Evolutionary conservation across 2,329 filamentous ascomycete genomes (phyloP).

Genomic region (Fusarium euwallaceae): DNA sequence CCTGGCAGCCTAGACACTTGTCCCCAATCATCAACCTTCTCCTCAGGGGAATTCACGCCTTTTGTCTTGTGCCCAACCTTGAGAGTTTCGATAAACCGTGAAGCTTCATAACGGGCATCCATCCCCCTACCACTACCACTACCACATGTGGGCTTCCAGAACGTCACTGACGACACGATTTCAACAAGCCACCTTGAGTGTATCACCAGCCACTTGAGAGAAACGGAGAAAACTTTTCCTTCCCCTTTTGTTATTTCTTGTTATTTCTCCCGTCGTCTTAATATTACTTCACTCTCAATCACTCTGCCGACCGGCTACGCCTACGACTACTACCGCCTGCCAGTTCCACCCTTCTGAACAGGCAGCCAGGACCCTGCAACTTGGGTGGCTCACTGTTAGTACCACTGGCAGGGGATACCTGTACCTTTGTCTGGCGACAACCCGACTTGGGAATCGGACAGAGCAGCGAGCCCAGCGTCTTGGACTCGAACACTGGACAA

Average conservation of each 20-base stretch:
- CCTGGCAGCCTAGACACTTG: neutral
- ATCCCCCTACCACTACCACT: neutral
- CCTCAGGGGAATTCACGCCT: neutral
- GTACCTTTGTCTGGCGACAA: conserved; percentile 11
- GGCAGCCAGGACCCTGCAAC: conserved; percentile 27
- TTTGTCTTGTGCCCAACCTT: neutral
- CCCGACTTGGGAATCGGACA: neutral
- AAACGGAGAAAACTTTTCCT: neutral
- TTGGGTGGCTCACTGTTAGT: conserved; percentile 11
- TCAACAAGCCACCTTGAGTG: conserved; percentile 1
- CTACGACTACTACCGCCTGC: neutral
- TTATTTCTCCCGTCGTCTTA: neutral
- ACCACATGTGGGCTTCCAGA: conserved; percentile 1
- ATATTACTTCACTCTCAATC: neutral
- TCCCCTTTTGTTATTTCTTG: neutral
- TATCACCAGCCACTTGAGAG: conserved; percentile 3
- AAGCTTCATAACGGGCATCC: neutral
- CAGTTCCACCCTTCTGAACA: conserved; percentile 11
- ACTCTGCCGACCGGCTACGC: conserved; percentile 13
- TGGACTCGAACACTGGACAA: conserved; percentile 4
- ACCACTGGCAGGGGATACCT: conserved; percentile 12
- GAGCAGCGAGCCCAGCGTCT: neutral
- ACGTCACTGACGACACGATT: conserved; percentile 4
- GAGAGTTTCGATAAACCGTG: neutral
- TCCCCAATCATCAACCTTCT: neutral